These are phyloP conservation scores for Mycosarcoma mackinlayi DNA, from an alignment of 1,284 basidiomycete genomes.

Conservation along the genomic window DNA sequence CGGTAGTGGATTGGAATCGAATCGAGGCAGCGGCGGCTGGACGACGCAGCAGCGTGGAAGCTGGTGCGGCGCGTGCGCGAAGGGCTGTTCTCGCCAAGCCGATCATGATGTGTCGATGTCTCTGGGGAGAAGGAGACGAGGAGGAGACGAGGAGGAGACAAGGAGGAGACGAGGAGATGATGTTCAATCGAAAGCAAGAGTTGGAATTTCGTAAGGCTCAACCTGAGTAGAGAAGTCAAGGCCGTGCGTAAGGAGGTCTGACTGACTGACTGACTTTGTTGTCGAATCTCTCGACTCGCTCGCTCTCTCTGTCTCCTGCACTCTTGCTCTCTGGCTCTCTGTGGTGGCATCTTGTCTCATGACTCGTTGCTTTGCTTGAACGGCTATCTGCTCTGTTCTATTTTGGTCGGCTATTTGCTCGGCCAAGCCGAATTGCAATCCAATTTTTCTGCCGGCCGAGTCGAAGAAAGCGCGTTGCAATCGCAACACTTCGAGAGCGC, in stretches of 20 bases:
- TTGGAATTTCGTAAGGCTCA: no score
- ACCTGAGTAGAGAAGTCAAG: no score
- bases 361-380: conserved; percentile 15
- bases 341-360: conserved; percentile 12
- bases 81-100: conserved; percentile 33
- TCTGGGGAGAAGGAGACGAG: background rate
- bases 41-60: background rate
- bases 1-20: conserved; percentile 27
- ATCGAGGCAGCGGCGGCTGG: background rate
- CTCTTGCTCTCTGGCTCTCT: background rate
- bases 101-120: conserved; percentile 10
- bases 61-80: conserved; percentile 21
- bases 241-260: no score
- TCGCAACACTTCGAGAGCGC: background rate
- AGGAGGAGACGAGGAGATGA: background rate
- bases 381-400: conserved; percentile 16
- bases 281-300: no score
- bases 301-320: background rate
- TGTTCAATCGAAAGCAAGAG: no score
- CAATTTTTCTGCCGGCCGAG: conserved; percentile 26
- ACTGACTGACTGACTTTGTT: no score
- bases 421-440: background rate
- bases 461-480: conserved; percentile 22
- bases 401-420: conserved; percentile 34
- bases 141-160: background rate